These are phyloP conservation scores for Fereydounia khargensis DNA, from an alignment of 1,284 basidiomycete species.

Conservation along the genomic window DNA sequence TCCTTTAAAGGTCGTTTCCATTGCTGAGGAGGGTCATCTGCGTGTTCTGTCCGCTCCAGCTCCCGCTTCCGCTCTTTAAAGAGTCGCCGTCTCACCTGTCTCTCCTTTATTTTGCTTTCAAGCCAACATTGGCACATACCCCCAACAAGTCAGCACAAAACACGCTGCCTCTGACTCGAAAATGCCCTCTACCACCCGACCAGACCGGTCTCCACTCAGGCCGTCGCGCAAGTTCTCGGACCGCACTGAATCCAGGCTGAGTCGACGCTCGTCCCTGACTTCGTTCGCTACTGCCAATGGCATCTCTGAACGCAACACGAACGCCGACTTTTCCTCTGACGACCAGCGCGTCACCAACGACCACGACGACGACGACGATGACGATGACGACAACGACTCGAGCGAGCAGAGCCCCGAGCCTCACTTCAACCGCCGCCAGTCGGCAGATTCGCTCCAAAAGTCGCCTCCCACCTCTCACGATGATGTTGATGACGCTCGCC, in stretches of 20 bases:
- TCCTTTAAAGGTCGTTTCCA: too few species aligned
- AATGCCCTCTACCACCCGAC: neutral
- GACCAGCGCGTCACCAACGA: conserved; percentile 3
- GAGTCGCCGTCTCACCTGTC: too few species aligned
- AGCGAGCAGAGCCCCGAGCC: conserved; percentile 10
- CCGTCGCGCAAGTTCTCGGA: too few species aligned
- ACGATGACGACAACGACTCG: conserved; percentile 6
- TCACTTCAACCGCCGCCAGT: conserved; percentile 10
- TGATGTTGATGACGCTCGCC: conserved; percentile 4
- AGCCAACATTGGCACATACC: too few species aligned
- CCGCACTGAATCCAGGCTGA: conserved; percentile 19
- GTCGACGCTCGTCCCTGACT: conserved; percentile 17
- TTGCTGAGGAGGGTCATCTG: too few species aligned
- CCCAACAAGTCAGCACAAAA: conserved; percentile 1
- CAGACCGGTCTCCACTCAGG: too few species aligned
- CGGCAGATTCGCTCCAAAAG: conserved; percentile 16
- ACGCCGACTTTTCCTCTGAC: conserved; percentile 1
- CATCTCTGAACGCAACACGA: neutral
- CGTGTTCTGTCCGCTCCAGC: too few species aligned
- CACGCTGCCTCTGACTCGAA: conserved; percentile 10
- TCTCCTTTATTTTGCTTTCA: neutral
- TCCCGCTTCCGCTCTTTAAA: too few species aligned
- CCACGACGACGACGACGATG: conserved; percentile 10
- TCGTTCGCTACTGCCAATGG: conserved; percentile 22
- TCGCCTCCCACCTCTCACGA: conserved; percentile 31